phyloP scores from a whole-genome alignment of 2,329 filamentous ascomycete genomes.

The Clarireedia hainanense region DNA sequence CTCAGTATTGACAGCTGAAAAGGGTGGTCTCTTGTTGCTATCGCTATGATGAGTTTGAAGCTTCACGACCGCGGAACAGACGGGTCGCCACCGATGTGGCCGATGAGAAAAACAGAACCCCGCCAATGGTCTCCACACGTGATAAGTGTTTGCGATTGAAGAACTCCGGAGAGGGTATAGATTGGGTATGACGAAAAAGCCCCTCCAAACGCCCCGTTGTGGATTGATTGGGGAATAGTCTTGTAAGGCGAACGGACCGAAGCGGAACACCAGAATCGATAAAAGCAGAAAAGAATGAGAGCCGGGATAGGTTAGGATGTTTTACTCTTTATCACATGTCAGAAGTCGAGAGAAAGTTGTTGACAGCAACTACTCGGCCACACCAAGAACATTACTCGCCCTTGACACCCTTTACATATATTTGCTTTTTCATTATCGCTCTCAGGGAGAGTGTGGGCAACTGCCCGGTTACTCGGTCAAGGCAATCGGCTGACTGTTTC shows the following conservation, averaged over 20 bases:
- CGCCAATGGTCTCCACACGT: not conserved
- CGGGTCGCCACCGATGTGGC: not conserved
- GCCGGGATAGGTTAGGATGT: not conserved
- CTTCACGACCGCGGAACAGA: not conserved
- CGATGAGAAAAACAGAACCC: not conserved
- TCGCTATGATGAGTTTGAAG: not conserved
- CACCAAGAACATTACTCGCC: too few relatives aligned
- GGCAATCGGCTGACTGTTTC: too few relatives aligned
- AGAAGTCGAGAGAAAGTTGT: too few relatives aligned
- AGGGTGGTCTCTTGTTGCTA: not conserved
- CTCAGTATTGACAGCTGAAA: not conserved
- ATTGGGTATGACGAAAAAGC: not conserved
- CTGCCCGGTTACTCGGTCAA: too few relatives aligned
- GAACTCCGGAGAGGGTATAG: not conserved
- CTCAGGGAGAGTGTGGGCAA: too few relatives aligned
- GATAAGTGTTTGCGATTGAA: not conserved
- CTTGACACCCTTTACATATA: too few relatives aligned
- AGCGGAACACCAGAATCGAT: not conserved
- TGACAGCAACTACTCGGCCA: too few relatives aligned
- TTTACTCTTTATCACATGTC: not conserved
- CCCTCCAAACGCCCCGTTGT: not conserved
- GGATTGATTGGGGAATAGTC: not conserved
- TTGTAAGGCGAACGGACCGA: not conserved
- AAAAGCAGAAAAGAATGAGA: not conserved
- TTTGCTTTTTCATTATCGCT: too few relatives aligned